phyloP scores from a whole-genome alignment of 768 basidiomycete species.

The Boletellus emodensis region DNA sequence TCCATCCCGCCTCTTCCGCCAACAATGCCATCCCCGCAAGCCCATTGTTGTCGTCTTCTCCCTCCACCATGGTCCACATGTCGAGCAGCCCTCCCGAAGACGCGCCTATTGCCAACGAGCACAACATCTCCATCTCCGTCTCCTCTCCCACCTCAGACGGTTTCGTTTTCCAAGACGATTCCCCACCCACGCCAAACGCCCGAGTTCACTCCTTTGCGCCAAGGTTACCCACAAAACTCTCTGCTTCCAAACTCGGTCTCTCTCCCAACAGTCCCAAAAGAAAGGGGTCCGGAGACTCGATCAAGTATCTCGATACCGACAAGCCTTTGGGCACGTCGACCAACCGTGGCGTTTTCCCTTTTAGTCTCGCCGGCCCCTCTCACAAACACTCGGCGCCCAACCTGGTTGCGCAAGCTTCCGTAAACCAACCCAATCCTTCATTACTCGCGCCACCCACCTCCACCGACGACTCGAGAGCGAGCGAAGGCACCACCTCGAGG shows the following conservation, averaged over 20 bases:
- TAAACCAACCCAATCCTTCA: constrained; percentile 39
- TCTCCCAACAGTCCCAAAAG: constrained; percentile 52
- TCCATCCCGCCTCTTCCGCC: constrained; percentile 34
- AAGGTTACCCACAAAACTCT: constrained; percentile 64
- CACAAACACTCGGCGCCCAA: constrained; percentile 25
- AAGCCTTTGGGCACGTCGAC: constrained; percentile 5
- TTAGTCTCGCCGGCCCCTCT: constrained; percentile 26
- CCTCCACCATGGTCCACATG: constrained; percentile 26
- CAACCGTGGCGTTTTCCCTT: constrained; percentile 30
- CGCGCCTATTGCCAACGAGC: constrained; percentile 18
- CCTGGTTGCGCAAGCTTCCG: constrained; percentile 5
- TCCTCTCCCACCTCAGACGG: constrained; percentile 41
- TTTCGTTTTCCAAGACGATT: constrained; percentile 30
- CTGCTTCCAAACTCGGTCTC: constrained; percentile 46
- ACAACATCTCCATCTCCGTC: constrained; percentile 45
- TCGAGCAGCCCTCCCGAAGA: constrained; percentile 22
- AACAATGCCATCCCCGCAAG: constrained; percentile 25
- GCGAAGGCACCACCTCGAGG: constrained; percentile 39
- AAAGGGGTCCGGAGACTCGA: constrained; percentile 43
- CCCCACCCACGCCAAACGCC: constrained; percentile 46
- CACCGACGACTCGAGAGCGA: constrained; percentile 38
- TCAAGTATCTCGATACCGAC: constrained; percentile 33
- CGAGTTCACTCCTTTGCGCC: constrained; percentile 71
- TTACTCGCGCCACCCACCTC: constrained; percentile 49
- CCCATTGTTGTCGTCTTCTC: constrained; percentile 41